Base-by-base conservation (phyloP, 805 yeast species). In the Metschnikowia anglica region DNA sequence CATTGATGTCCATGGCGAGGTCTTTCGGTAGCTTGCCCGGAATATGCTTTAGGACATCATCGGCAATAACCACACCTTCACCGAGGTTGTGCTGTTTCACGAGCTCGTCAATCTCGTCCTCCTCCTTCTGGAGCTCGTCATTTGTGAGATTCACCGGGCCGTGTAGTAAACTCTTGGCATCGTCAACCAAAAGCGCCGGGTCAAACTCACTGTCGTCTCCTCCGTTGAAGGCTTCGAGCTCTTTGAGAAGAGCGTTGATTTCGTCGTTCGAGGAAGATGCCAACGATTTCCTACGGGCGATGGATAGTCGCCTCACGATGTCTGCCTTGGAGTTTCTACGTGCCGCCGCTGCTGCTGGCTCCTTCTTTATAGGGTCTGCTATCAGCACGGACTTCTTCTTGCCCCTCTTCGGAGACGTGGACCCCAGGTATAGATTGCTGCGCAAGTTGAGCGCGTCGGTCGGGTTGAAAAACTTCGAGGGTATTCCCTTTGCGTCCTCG, bases 371-470 rank as follows among this genome's bases (percentile, higher is more conserved):
- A 34, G 27, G 19, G 37, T 30, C 41, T 8, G 27, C 13, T 6
- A 20, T 20, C 28, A 32, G 26, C 35, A 32, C 35, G 17, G 36
- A 5, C 12, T 11, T 24, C 27, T 32, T 18, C 3, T 43, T 37
- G 27, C 44, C 48, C 21, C 52, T 56, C 26, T 47, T 45, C 17
- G 60, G 62, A n/a, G 55, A 47, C 26, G 51, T 50, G 7, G 59
- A 51, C 7, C 52, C 54, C 59, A 55, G 56, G 49, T 76, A 77
- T 8, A 79, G 63, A 13, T 76, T 70, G 3, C 79, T 68, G 52
- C 81, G 71, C 52, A 81, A 59, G 40, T 79, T 76, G 28, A 79
- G 72, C 2, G 83, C 85, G 58, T 80, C 85, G 3, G 76, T 62
- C n/a, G 85, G 85, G 49, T 79, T 79, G 44, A 77, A 69, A 19